These are phyloP conservation scores for Dicorynia guianensis DNA, from an alignment of 306 rosid species.

Conservation along the genomic window DNA sequence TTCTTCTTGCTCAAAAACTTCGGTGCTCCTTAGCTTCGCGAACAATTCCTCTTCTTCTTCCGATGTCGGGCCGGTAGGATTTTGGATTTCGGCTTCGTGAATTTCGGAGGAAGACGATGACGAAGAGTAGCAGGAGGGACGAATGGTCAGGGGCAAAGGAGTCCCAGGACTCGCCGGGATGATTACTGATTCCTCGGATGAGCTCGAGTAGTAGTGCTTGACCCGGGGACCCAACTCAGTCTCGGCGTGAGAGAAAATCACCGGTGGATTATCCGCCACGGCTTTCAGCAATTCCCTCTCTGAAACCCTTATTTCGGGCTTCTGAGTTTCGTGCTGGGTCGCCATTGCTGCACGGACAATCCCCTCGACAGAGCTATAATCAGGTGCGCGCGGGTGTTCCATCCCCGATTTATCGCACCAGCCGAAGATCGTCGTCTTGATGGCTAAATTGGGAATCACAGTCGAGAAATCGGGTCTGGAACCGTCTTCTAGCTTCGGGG, in stretches of 20 bases:
- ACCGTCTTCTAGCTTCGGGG: conserved; percentile 65
- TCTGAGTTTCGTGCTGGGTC: background rate
- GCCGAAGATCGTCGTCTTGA: conserved; percentile 61
- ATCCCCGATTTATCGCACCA: conserved; percentile 65
- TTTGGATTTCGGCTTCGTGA: conserved; percentile 49
- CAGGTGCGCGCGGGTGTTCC: conserved; percentile 58
- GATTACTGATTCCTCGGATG: conserved; percentile 62
- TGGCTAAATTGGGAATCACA: conserved; percentile 62
- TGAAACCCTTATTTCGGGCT: conserved; percentile 60
- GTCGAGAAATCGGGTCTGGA: conserved; percentile 81
- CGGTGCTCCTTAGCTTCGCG: conserved; percentile 57
- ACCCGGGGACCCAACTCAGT: conserved; percentile 78
- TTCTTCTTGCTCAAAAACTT: conserved; percentile 77
- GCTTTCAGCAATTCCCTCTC: conserved; percentile 71
- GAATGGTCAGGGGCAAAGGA: conserved; percentile 71
- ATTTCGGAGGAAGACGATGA: conserved; percentile 65
- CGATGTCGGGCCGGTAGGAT: conserved; percentile 47
- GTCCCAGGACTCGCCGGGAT: conserved; percentile 56
- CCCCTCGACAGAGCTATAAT: conserved; percentile 56
- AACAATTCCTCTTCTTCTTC: conserved; percentile 59
- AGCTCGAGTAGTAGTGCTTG: conserved; percentile 56
- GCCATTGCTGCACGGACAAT: conserved; percentile 45
- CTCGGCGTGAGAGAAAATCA: conserved; percentile 77
- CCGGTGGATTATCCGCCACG: conserved; percentile 71
- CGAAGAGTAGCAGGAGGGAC: conserved; percentile 73